phyloP scores from a whole-genome alignment of 441 rosid species.

The Gossypium trilobum region DNA sequence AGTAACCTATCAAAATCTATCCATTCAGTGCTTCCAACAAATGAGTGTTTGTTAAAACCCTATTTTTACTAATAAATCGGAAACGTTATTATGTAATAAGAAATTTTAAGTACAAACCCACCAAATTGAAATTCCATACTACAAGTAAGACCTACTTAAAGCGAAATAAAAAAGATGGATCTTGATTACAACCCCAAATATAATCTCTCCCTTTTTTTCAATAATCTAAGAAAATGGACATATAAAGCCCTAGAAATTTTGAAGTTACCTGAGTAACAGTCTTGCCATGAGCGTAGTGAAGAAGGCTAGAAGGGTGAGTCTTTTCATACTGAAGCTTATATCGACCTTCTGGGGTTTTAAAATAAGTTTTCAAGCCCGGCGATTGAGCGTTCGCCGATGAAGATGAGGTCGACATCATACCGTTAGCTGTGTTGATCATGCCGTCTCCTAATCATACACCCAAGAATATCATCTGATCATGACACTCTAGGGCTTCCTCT shows the following conservation, averaged over 20 bases:
- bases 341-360: conserved; percentile 93
- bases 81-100: neutral
- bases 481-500: neutral
- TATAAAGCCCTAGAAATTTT: conserved; percentile 10
- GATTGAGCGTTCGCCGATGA: conserved; percentile 61
- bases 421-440: conserved; percentile 71
- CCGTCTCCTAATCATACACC: conserved; percentile 22
- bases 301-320: conserved; percentile 86
- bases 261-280: conserved; percentile 80
- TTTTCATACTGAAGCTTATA: conserved; percentile 94
- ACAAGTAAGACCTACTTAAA: neutral
- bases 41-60: neutral
- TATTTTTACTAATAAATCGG: neutral
- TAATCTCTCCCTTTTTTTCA: too few species aligned
- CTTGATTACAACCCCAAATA: neutral
- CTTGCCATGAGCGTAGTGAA: conserved; percentile 92
- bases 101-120: neutral
- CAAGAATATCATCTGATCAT: conserved; percentile 27
- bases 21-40: conserved; percentile 8
- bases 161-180: neutral
- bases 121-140: neutral
- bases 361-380: conserved; percentile 92
- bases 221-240: too few species aligned
- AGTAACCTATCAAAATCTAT: neutral
- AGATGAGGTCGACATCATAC: conserved; percentile 81